These are phyloP conservation scores for Talaromyces piceae DNA, from an alignment of 2,329 filamentous ascomycete genomes.

Conservation along the genomic window DNA sequence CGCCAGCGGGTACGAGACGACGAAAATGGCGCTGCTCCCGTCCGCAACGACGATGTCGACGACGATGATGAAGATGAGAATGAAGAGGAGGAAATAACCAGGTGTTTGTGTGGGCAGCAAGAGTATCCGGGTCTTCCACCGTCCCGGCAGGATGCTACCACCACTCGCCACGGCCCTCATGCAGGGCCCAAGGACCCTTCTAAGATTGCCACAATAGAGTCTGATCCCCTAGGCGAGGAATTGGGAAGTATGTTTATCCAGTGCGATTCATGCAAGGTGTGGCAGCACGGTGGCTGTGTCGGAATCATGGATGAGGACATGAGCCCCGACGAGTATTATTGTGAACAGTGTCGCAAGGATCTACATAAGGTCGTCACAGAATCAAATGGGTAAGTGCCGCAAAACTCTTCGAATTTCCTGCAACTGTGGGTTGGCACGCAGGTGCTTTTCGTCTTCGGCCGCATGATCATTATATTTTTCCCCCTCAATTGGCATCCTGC, in stretches of 20 bases:
- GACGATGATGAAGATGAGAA: slow-evolving; percentile 49
- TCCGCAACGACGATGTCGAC: slow-evolving; percentile 49
- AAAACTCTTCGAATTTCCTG: slow-evolving; percentile 6
- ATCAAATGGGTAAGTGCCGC: slow-evolving; percentile 81
- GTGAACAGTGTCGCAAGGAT: slow-evolving; percentile 87
- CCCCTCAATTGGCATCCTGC: slow-evolving; percentile 2
- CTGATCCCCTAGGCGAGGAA: slow-evolving; percentile 64
- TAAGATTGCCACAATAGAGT: slow-evolving; percentile 53
- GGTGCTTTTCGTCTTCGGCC: not conserved
- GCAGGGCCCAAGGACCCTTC: slow-evolving; percentile 51
- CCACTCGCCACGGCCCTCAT: slow-evolving; percentile 48
- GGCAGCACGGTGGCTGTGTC: slow-evolving; percentile 97
- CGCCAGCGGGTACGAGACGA: slow-evolving; percentile 68
- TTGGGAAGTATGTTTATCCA: slow-evolving; percentile 94
- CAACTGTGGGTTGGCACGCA: not conserved
- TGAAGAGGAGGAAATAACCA: slow-evolving; percentile 87
- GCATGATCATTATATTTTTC: not conserved
- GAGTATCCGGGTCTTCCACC: slow-evolving; percentile 79
- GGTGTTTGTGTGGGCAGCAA: slow-evolving; percentile 88
- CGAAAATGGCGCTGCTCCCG: slow-evolving; percentile 50
- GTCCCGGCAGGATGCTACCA: slow-evolving; percentile 49
- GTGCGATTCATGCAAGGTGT: slow-evolving; percentile 95
- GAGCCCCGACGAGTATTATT: slow-evolving; percentile 96
- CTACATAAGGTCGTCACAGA: slow-evolving; percentile 77
- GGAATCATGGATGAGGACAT: slow-evolving; percentile 91